A percentile compares a stretch with the other conserved stretches of the same genome.
These are phyloP conservation scores for Musa schizocarpa DNA, from an alignment of 176 grass and related monocot species.

Conservation along the genomic window DNA sequence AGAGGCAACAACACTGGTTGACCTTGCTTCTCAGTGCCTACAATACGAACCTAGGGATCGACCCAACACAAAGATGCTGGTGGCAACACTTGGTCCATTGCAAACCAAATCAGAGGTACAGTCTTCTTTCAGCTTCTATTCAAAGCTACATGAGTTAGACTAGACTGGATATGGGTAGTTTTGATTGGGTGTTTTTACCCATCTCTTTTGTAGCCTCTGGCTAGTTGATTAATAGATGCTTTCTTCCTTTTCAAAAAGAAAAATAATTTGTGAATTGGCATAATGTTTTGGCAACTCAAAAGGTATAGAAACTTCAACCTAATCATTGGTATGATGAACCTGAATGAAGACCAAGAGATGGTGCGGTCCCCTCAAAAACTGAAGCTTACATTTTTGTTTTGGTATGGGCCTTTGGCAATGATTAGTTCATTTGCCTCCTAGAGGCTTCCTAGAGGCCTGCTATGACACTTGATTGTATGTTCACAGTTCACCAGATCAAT, in stretches of 20 bases:
- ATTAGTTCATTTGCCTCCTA: neutral
- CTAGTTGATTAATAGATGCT: too few relatives aligned
- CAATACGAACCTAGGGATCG: conserved; percentile 94
- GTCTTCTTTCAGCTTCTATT: conserved; percentile 1
- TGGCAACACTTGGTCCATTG: conserved; percentile 55
- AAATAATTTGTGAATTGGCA: neutral
- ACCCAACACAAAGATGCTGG: conserved; percentile 59
- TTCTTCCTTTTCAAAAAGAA: too few relatives aligned
- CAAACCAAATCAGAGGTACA: conserved; percentile 86
- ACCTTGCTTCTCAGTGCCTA: conserved; percentile 81
- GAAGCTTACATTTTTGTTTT: neutral
- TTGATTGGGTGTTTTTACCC: too few relatives aligned
- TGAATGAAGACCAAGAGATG: neutral
- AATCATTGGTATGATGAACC: neutral
- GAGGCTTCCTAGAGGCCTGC: neutral
- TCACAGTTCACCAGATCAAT: too few relatives aligned
- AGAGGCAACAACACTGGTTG: conserved; percentile 66
- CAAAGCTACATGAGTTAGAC: neutral
- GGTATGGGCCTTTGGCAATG: neutral
- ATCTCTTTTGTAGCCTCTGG: too few relatives aligned
- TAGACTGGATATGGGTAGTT: neutral
- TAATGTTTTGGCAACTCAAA: neutral
- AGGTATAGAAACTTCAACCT: neutral
- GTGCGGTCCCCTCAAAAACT: neutral
- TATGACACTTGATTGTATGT: neutral